Percentiles rank a stretch among this genome's conserved stretches.
These are phyloP conservation scores for Pilatotrama ljubarskyi DNA, from an alignment of 768 basidiomycete species.

Conservation along the genomic window DNA sequence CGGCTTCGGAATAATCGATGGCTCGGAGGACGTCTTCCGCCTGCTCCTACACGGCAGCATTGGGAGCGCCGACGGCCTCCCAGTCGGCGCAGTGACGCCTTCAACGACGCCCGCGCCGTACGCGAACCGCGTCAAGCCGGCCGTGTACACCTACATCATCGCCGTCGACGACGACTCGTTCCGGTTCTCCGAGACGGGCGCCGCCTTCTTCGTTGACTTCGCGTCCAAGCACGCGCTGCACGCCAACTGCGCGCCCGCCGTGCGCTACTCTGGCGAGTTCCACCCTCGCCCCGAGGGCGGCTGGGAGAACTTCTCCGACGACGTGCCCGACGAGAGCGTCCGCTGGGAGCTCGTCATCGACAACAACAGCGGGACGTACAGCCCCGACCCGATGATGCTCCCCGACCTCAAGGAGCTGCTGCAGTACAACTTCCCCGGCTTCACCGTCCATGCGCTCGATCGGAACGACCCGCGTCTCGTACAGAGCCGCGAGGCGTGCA, in stretches of 20 bases:
- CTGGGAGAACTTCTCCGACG: slow-evolving; percentile 63
- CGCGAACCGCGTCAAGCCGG: slow-evolving; percentile 66
- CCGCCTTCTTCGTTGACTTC: slow-evolving; percentile 85
- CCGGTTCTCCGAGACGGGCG: slow-evolving; percentile 85
- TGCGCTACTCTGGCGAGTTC: slow-evolving; percentile 79
- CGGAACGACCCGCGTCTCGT: slow-evolving; percentile 55
- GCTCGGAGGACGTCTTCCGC: slow-evolving; percentile 46
- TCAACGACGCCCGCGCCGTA: slow-evolving; percentile 18
- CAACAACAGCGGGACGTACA: slow-evolving; percentile 85
- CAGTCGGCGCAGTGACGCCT: not conserved
- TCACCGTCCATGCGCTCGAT: slow-evolving; percentile 55
- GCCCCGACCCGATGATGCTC: slow-evolving; percentile 65
- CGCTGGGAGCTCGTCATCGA: slow-evolving; percentile 84
- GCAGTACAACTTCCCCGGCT: slow-evolving; percentile 72
- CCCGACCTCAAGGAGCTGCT: slow-evolving; percentile 61
- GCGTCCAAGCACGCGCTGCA: slow-evolving; percentile 87
- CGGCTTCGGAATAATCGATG: slow-evolving; percentile 58
- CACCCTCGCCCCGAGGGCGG: slow-evolving; percentile 72
- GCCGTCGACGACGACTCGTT: slow-evolving; percentile 72
- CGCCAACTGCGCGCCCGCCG: slow-evolving; percentile 64
- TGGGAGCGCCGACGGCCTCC: not conserved
- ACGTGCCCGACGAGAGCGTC: slow-evolving; percentile 52
- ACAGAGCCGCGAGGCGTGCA: slow-evolving; percentile 64
- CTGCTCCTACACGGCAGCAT: slow-evolving; percentile 48
- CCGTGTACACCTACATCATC: slow-evolving; percentile 86